These are phyloP conservation scores for Heritiera littoralis DNA, from an alignment of 345 rosid genomes.

Conservation along the genomic window DNA sequence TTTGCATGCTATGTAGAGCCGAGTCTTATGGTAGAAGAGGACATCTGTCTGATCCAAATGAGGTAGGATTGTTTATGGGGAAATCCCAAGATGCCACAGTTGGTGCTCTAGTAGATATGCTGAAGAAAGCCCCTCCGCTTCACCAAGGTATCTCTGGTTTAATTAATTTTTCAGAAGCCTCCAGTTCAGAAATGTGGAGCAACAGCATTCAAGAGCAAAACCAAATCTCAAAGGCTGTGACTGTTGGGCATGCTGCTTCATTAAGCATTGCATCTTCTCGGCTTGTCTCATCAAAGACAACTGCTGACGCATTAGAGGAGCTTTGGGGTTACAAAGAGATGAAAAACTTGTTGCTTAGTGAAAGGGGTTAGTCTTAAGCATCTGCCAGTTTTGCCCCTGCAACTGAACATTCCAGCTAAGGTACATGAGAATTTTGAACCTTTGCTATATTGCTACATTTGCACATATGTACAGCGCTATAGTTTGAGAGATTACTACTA, in stretches of 20 bases:
- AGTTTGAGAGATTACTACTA: conserved; percentile 26
- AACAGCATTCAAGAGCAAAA: conserved; percentile 30
- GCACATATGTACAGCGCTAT: conserved; percentile 33
- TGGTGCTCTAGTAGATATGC: conserved; percentile 80
- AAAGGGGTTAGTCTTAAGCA: conserved; percentile 39
- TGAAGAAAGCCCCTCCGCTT: conserved; percentile 89
- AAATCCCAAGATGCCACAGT: conserved; percentile 90
- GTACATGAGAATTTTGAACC: conserved; percentile 19
- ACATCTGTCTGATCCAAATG: conserved; percentile 41
- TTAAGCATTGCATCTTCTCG: conserved; percentile 51
- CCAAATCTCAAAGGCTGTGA: conserved; percentile 21
- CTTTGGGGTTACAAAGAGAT: conserved; percentile 66
- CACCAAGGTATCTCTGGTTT: conserved; percentile 50
- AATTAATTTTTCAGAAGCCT: conserved; percentile 34
- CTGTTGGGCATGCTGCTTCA: conserved; percentile 39
- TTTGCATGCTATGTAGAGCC: conserved; percentile 38
- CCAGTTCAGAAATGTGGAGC: conserved; percentile 35
- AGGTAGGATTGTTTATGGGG: conserved; percentile 46
- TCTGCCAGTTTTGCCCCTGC: conserved; percentile 19
- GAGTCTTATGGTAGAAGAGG: conserved; percentile 63
- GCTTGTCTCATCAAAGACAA: conserved; percentile 55
- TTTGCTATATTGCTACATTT: conserved; percentile 13
- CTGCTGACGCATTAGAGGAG: conserved; percentile 89
- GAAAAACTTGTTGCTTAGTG: conserved; percentile 60
- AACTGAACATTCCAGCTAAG: conserved; percentile 25